Evolutionary conservation across 306 rosid genomes (phyloP).

Genomic region (Benincasa hispida): DNA sequence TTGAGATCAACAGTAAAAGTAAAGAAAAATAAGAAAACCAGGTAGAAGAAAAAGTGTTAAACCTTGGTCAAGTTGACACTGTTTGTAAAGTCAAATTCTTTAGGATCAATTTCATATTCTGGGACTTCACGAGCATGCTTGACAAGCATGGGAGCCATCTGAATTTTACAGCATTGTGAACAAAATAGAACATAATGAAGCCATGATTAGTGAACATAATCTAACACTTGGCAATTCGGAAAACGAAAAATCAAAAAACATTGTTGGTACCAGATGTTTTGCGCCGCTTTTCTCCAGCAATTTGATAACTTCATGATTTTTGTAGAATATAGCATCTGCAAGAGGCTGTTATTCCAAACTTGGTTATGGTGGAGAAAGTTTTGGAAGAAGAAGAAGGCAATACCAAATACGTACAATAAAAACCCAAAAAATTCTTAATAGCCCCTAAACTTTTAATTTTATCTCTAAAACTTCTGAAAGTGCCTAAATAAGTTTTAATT

Average conservation of each 20-base stretch:
- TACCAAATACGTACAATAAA: not conserved
- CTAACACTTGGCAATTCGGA: not conserved
- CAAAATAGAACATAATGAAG: not conserved
- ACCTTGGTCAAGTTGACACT: constrained; percentile 78
- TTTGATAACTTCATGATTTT: constrained; percentile 57
- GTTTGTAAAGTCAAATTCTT: constrained; percentile 75
- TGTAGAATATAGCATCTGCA: constrained; percentile 80
- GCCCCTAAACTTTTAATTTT: too few species aligned
- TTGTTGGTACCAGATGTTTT: constrained; percentile 45
- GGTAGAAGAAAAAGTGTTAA: not conserved
- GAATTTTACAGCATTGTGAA: constrained; percentile 12
- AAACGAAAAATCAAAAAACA: not conserved
- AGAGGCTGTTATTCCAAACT: constrained; percentile 55
- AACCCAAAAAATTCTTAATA: not conserved
- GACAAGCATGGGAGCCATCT: constrained; percentile 88
- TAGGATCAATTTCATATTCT: constrained; percentile 79
- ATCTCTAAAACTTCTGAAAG: too few species aligned
- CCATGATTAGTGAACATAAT: constrained; percentile 1
- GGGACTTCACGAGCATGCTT: constrained; percentile 74
- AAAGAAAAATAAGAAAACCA: not conserved
- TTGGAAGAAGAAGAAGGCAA: too few species aligned
- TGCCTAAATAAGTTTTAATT: too few species aligned
- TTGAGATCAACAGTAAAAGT: not conserved
- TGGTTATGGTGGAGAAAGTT: not conserved
- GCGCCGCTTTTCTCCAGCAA: constrained; percentile 84